Evolutionary conservation across 805 yeast species (phyloP), one percentile per base, ranked within the genome.

Genomic region (Suhomyces faveliae): DNA sequence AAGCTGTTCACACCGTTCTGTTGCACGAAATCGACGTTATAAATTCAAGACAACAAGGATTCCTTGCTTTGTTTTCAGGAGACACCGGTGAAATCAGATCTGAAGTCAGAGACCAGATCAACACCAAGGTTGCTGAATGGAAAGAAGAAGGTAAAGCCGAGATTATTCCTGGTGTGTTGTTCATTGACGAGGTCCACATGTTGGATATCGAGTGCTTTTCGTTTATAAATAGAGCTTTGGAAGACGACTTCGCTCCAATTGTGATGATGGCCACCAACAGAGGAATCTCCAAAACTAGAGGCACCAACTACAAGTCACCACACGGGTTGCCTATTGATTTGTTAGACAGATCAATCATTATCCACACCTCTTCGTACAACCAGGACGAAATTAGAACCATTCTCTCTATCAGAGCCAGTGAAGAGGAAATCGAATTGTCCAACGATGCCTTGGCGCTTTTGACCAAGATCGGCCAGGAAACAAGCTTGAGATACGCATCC

Each of bases 91-190:
- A 94, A 73, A 94, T 94, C 58, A 81, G 97, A 55, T 81, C 94
- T 15, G 97, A 94, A 67, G 90, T 94, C 23, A 84, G 99, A 68
- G 95, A 89, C 58, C 98, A 94, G 74, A 95, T 94, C 64, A 94
- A 94, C 72, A 84, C 91, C 39, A 91, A 94, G 71, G 97, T 94
- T 45, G 96, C 95, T 17, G 97, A 94, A 71, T 94, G 97, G 96
- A 89, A 87, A 61, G 98, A 94, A 71, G 98, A 94, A 76, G 98
- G 99, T 51, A 94, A 94, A 68, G 99, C 99, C 9, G 95, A 92
- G 66, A 89, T 94, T 55, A 89, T 89, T 37, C 98, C 99, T 11
- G 99, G 99, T 59, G 99, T 94, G 13, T 75, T 94, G 58, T 94
- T 94, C 68, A 90, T 94, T 58, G 99, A 94, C 69, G 99, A 94